phyloP scores from a whole-genome alignment of 2,329 filamentous ascomycete species.

The Chrysoporthe cubensis region DNA sequence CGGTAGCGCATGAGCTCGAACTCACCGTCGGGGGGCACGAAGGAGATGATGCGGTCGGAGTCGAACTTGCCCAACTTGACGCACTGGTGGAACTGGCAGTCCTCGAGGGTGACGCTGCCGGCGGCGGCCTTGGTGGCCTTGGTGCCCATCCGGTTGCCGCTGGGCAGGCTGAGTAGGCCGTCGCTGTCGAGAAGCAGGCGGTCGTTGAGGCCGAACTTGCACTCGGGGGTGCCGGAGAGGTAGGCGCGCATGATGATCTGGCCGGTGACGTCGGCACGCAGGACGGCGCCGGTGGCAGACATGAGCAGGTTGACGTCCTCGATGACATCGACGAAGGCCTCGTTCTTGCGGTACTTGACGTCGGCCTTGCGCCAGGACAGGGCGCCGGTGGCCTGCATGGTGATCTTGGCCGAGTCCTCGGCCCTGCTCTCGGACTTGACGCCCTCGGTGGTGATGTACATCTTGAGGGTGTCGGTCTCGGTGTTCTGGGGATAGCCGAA shows the following conservation, averaged over 20 bases:
- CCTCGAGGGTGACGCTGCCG: slow-evolving; percentile 92
- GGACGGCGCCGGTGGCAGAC: slow-evolving; percentile 94
- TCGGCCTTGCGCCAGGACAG: slow-evolving; percentile 96
- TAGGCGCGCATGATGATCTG: slow-evolving; percentile 99
- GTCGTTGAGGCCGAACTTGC: slow-evolving; percentile 98
- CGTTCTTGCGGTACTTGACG: slow-evolving; percentile 99
- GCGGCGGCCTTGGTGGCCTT: slow-evolving; percentile 96
- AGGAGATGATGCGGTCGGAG: slow-evolving; percentile 93
- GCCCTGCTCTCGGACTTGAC: slow-evolving; percentile 87
- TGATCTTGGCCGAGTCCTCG: slow-evolving; percentile 96
- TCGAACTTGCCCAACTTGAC: slow-evolving; percentile 98
- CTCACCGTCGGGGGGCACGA: slow-evolving; percentile 94
- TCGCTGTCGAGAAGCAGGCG: slow-evolving; percentile 86
- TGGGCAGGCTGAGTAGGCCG: slow-evolving; percentile 66
- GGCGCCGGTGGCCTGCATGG: slow-evolving; percentile 97
- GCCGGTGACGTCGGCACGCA: slow-evolving; percentile 93
- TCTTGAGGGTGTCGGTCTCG: slow-evolving; percentile 97
- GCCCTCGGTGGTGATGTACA: slow-evolving; percentile 99
- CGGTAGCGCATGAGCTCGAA: slow-evolving; percentile 99
- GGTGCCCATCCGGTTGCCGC: slow-evolving; percentile 76
- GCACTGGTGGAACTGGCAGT: slow-evolving; percentile 99
- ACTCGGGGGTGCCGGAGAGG: slow-evolving; percentile 93
- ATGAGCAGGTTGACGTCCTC: slow-evolving; percentile 98
- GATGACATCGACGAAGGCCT: slow-evolving; percentile 98
- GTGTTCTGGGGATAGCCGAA: slow-evolving; percentile 99